A percentile compares a stretch with the other conserved stretches of the same genome.
These are phyloP conservation scores for Calycina herbarum DNA, from an alignment of 2,329 filamentous ascomycete species.

Conservation along the genomic window DNA sequence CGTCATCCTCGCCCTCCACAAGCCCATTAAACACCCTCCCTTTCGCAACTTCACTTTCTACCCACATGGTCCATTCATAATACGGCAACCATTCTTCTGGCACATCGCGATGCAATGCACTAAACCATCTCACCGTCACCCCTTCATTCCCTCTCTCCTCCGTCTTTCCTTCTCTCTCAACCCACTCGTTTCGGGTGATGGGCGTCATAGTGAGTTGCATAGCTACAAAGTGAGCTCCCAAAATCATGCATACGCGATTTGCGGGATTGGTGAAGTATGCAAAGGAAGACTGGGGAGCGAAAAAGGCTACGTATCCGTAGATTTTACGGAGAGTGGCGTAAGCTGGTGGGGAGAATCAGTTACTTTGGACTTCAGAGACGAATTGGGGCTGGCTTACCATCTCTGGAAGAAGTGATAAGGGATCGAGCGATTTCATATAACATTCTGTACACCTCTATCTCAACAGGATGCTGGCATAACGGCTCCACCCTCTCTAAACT, in stretches of 20 bases:
- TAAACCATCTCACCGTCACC: slow-evolving; percentile 22
- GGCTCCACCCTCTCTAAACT: slow-evolving; percentile 46
- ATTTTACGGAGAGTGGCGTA: slow-evolving; percentile 27
- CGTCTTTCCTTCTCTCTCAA: slow-evolving; percentile 3
- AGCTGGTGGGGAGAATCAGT: slow-evolving; percentile 18
- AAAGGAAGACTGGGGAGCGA: slow-evolving; percentile 29
- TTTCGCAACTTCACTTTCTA: slow-evolving; percentile 20
- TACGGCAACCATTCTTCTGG: slow-evolving; percentile 24
- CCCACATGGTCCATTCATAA: slow-evolving; percentile 32
- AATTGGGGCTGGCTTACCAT: slow-evolving; percentile 20
- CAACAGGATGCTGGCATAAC: slow-evolving; percentile 46
- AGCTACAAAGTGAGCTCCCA: slow-evolving; percentile 33
- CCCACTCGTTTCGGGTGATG: slow-evolving; percentile 23
- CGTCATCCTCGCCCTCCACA: slow-evolving; percentile 33
- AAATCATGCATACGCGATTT: slow-evolving; percentile 25
- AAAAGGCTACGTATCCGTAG: slow-evolving; percentile 25
- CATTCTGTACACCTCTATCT: slow-evolving; percentile 48
- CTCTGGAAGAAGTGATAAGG: slow-evolving; percentile 28
- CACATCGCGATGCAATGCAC: slow-evolving; percentile 23
- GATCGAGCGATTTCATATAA: slow-evolving; percentile 46
- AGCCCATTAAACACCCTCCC: slow-evolving; percentile 20
- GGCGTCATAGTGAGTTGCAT: slow-evolving; percentile 33
- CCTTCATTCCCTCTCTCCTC: slow-evolving; percentile 5
- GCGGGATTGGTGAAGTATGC: slow-evolving; percentile 23
- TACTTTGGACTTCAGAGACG: not conserved